Evolutionary conservation across 1,284 basidiomycete species (phyloP).

Genomic region (Austroboletus niveus): DNA sequence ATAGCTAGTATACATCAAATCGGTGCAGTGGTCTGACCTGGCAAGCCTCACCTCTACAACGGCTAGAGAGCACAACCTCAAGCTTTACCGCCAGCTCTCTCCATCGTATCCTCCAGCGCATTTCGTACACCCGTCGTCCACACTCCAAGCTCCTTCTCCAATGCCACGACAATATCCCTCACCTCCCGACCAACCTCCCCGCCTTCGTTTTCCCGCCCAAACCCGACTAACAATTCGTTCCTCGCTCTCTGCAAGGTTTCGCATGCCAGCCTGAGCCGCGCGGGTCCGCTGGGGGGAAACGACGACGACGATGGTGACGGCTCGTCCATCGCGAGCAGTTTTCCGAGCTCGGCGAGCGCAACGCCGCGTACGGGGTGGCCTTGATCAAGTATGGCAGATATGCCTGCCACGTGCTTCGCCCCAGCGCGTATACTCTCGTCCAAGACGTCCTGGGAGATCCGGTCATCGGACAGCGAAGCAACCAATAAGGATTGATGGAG

Average conservation of each 20-base stretch:
- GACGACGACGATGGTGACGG: slow-evolving; percentile 37
- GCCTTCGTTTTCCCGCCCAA: slow-evolving; percentile 59
- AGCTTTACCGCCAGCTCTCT: not conserved
- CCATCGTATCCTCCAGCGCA: slow-evolving; percentile 20
- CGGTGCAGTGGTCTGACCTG: too few species aligned
- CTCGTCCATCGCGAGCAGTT: slow-evolving; percentile 76
- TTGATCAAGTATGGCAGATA: slow-evolving; percentile 50
- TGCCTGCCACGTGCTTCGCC: slow-evolving; percentile 55
- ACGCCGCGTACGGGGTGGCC: slow-evolving; percentile 83
- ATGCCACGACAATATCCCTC: slow-evolving; percentile 49
- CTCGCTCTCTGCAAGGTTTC: slow-evolving; percentile 62
- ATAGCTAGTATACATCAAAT: too few species aligned
- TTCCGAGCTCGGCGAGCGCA: slow-evolving; percentile 77
- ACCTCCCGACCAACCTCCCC: slow-evolving; percentile 60
- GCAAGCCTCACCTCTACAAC: too few species aligned
- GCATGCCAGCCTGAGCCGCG: slow-evolving; percentile 60
- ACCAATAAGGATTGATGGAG: slow-evolving; percentile 69
- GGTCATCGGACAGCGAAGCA: slow-evolving; percentile 39
- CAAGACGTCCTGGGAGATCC: slow-evolving; percentile 46
- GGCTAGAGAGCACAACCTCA: not conserved
- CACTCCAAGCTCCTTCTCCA: slow-evolving; percentile 68
- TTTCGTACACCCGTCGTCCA: slow-evolving; percentile 47
- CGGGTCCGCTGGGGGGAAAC: slow-evolving; percentile 65
- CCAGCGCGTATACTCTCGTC: slow-evolving; percentile 64
- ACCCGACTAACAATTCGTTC: slow-evolving; percentile 58